Conservation (phyloP, 371 early-diverging fungal genomes). For the Mortierella sp. region DNA sequence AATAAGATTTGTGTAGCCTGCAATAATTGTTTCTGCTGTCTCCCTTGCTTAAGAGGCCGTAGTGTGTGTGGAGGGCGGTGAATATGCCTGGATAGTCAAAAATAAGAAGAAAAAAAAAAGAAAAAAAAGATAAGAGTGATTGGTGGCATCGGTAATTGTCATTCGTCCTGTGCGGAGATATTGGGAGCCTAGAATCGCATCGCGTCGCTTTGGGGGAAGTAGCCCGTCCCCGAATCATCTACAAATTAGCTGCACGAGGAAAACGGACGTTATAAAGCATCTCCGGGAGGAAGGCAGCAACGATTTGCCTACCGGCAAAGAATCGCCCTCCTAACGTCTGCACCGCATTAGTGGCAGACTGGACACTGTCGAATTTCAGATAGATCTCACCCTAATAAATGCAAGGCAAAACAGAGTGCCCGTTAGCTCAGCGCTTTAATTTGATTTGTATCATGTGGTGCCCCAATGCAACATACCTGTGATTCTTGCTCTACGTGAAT, state of each 20-base stretch:
- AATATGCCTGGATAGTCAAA: neutral
- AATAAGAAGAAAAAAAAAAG: slow-evolving; percentile 9
- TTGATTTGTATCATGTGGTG: neutral
- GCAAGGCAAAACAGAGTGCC: neutral
- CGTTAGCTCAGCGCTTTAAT: neutral
- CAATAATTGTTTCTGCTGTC: slow-evolving; percentile 5
- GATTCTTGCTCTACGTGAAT: slow-evolving; percentile 80
- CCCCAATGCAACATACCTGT: slow-evolving; percentile 59
- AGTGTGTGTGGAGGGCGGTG: neutral
- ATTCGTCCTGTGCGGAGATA: neutral
- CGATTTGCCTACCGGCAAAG: slow-evolving; percentile 86
- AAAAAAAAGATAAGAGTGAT: slow-evolving; percentile 6
- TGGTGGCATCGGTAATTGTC: slow-evolving; percentile 1
- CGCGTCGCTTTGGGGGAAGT: neutral
- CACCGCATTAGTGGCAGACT: slow-evolving; percentile 77
- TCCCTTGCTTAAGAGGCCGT: slow-evolving; percentile 10
- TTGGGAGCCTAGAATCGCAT: neutral
- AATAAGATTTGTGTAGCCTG: slow-evolving; percentile 2
- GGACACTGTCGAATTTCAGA: slow-evolving; percentile 80
- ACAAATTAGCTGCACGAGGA: slow-evolving; percentile 62
- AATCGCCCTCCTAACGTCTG: slow-evolving; percentile 78
- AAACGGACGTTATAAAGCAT: slow-evolving; percentile 77
- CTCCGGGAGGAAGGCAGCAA: slow-evolving; percentile 80
- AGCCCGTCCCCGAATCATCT: slow-evolving; percentile 22
- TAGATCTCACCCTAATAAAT: slow-evolving; percentile 78